Percentiles rank a stretch among this genome's conserved stretches.
These are phyloP conservation scores for Ocimum tenuiflorum DNA, from an alignment of 257 asterid species.

Conservation along the genomic window DNA sequence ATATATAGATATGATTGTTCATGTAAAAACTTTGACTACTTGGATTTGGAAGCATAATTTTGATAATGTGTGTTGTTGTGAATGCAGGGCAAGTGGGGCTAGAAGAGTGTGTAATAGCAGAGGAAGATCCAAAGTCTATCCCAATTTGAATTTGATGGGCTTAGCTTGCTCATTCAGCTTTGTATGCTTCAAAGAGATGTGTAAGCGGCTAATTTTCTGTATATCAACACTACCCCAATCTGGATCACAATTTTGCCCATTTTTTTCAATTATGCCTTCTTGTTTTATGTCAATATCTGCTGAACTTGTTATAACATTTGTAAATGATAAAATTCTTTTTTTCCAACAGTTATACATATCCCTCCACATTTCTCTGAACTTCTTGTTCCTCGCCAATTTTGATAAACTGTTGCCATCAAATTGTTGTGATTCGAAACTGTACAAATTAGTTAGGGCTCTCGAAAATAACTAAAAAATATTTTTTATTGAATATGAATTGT, in stretches of 20 bases:
- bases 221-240: constrained; percentile 24
- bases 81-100: neutral
- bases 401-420: no score
- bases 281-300: constrained; percentile 8
- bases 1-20: no score
- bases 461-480: no score
- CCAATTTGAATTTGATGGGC: no score
- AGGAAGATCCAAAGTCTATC: constrained; percentile 44
- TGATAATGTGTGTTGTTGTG: neutral
- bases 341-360: neutral
- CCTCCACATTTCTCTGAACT: no score
- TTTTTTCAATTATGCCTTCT: no score
- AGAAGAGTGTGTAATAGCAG: constrained; percentile 35
- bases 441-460: no score
- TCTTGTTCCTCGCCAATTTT: no score
- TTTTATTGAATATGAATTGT: no score
- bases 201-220: constrained; percentile 17
- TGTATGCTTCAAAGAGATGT: constrained; percentile 10
- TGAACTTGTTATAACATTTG: neutral
- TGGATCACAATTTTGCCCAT: constrained; percentile 32
- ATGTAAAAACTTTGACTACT: no score
- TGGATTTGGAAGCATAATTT: no score
- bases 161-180: constrained; percentile 10
- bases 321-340: neutral
- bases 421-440: no score